These are phyloP conservation scores for Amanita pseudoporphyria DNA, from an alignment of 768 basidiomycete species.

Conservation along the genomic window DNA sequence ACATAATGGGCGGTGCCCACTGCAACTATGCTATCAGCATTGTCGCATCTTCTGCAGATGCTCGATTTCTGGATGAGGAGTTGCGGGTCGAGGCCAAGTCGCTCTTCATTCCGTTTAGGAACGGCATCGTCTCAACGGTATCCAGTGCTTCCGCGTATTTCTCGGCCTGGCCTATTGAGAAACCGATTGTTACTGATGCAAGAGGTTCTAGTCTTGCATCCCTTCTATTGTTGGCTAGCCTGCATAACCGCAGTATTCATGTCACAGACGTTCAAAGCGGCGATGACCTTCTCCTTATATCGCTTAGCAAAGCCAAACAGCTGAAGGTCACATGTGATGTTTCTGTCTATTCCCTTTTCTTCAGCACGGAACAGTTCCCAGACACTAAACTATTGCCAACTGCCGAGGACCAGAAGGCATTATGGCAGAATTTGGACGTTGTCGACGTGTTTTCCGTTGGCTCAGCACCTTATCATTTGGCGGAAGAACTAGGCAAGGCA, in stretches of 20 bases:
- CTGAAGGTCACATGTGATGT: conserved; percentile 97
- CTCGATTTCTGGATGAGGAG: conserved; percentile 58
- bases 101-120: conserved; percentile 74
- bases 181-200: conserved; percentile 92
- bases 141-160: conserved; percentile 81
- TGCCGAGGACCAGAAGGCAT: conserved; percentile 61
- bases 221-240: conserved; percentile 84
- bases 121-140: conserved; percentile 41
- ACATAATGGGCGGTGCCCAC: conserved; percentile 54
- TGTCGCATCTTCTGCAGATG: conserved; percentile 63
- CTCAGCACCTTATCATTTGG: conserved; percentile 68
- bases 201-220: conserved; percentile 89
- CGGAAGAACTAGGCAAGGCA: conserved; percentile 47
- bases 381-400: conserved; percentile 58
- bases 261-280: conserved; percentile 80
- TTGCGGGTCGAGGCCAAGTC: conserved; percentile 72
- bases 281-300: conserved; percentile 85
- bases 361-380: conserved; percentile 67
- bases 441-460: conserved; percentile 93
- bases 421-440: conserved; percentile 78
- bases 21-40: conserved; percentile 86
- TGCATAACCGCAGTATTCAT: conserved; percentile 83
- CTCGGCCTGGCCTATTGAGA: conserved; percentile 81
- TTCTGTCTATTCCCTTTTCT: conserved; percentile 86
- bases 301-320: conserved; percentile 88